These are phyloP conservation scores for Candida corydali DNA, from an alignment of 805 yeast species.

Conservation along the genomic window DNA sequence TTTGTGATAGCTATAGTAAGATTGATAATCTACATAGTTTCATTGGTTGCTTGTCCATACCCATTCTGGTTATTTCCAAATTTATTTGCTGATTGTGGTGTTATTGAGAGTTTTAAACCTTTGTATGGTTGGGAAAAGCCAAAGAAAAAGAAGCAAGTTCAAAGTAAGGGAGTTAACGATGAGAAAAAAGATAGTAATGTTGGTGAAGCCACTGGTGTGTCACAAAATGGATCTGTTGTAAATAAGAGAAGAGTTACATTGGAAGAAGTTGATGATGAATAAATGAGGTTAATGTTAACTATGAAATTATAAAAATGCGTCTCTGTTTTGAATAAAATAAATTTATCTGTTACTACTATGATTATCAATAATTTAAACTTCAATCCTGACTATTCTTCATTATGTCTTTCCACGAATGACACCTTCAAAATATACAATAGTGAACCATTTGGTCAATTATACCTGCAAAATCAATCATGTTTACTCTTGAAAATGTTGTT, in stretches of 20 bases:
- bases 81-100: conserved; percentile 91
- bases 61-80: conserved; percentile 98
- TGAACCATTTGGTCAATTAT: conserved; percentile 45
- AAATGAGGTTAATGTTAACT: too few relatives aligned
- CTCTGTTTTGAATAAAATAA: not conserved
- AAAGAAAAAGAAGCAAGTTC: conserved; percentile 20
- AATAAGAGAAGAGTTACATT: conserved; percentile 31
- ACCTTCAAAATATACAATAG: conserved; percentile 38
- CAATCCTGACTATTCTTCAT: conserved; percentile 40
- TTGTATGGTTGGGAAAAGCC: conserved; percentile 76
- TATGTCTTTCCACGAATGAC: conserved; percentile 30
- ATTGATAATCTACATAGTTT: conserved; percentile 59
- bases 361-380: conserved; percentile 33
- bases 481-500: conserved; percentile 34
- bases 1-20: conserved; percentile 78
- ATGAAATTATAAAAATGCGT: not conserved
- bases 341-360: not conserved
- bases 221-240: conserved; percentile 13
- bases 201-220: conserved; percentile 12
- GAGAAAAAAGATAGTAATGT: conserved; percentile 3
- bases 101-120: conserved; percentile 87
- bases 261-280: conserved; percentile 36
- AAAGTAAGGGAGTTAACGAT: conserved; percentile 5
- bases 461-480: conserved; percentile 23
- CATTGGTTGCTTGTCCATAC: conserved; percentile 53